Percentiles rank a stretch among this genome's conserved stretches.
Evolutionary conservation across 768 basidiomycete species (phyloP).

Genomic region (Termitomyces sp.): DNA sequence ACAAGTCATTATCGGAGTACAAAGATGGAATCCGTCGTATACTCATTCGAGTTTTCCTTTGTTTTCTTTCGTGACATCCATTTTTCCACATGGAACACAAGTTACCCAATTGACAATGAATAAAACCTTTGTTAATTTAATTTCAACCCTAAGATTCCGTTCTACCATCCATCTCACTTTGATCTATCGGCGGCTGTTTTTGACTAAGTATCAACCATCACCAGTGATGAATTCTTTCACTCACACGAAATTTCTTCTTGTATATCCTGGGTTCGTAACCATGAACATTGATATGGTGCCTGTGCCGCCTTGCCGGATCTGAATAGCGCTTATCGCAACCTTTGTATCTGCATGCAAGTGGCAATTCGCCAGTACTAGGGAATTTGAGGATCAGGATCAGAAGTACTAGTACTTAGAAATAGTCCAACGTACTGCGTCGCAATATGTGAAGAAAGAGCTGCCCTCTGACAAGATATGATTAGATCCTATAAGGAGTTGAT

Average conservation of each 20-base stretch:
- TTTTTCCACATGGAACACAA: background rate
- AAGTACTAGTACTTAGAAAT: background rate
- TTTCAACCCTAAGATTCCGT: background rate
- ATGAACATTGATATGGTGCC: slow-evolving; percentile 55
- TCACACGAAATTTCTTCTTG: slow-evolving; percentile 41
- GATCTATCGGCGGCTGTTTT: background rate
- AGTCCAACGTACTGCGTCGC: slow-evolving; percentile 13
- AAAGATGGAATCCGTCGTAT: no score
- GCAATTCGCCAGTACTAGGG: slow-evolving; percentile 55
- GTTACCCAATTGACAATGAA: background rate
- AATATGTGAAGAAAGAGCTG: slow-evolving; percentile 9
- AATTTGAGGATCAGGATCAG: background rate
- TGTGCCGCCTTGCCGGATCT: slow-evolving; percentile 63
- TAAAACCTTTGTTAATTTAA: background rate
- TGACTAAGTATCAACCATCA: background rate
- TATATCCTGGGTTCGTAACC: slow-evolving; percentile 45
- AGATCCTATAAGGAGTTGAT: no score
- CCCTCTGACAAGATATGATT: background rate
- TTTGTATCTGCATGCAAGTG: slow-evolving; percentile 48
- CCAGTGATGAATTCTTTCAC: background rate
- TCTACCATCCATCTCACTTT: background rate
- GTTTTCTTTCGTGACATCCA: no score
- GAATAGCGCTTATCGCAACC: slow-evolving; percentile 54
- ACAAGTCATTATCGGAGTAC: no score
- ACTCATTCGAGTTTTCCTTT: no score